Evolutionary conservation across 73 alveolate species (phyloP).

Genomic region (Uronychia binucleata): DNA sequence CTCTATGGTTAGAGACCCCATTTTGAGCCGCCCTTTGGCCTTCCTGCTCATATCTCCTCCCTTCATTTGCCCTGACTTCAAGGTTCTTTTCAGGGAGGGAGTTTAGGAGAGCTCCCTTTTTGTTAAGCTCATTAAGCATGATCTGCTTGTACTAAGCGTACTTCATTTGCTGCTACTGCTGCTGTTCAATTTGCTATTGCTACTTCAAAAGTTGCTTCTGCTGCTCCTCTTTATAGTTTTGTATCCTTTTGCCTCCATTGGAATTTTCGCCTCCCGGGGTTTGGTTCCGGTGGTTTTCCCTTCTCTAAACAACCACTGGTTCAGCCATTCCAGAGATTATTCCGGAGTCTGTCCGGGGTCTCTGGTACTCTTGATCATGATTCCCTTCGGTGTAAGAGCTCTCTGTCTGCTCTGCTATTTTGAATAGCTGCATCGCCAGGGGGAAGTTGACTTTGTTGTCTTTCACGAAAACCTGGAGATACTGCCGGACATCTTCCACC

Average conservation of each 20-base stretch:
- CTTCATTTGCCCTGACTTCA: neutral
- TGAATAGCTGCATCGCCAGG: neutral
- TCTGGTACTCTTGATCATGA: too few species aligned
- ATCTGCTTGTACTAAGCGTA: neutral
- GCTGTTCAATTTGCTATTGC: too few species aligned
- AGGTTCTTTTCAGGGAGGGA: neutral
- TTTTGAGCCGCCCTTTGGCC: neutral
- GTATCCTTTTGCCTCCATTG: neutral
- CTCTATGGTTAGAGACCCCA: neutral
- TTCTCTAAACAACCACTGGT: neutral
- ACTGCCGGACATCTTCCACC: slow-evolving; percentile 22
- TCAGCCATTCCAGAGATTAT: neutral
- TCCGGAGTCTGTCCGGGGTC: neutral
- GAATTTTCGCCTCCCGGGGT: neutral
- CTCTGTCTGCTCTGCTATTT: neutral
- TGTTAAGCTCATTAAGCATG: neutral
- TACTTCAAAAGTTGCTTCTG: neutral
- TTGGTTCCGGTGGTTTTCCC: neutral
- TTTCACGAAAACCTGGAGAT: neutral
- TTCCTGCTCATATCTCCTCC: neutral
- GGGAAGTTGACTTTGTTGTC: neutral
- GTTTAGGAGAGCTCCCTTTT: neutral
- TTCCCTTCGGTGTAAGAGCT: neutral
- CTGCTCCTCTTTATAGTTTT: neutral
- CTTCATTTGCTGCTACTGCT: neutral